Conservation (phyloP, 2,329 filamentous ascomycete species). For the Sporothrix variecibatus region DNA sequence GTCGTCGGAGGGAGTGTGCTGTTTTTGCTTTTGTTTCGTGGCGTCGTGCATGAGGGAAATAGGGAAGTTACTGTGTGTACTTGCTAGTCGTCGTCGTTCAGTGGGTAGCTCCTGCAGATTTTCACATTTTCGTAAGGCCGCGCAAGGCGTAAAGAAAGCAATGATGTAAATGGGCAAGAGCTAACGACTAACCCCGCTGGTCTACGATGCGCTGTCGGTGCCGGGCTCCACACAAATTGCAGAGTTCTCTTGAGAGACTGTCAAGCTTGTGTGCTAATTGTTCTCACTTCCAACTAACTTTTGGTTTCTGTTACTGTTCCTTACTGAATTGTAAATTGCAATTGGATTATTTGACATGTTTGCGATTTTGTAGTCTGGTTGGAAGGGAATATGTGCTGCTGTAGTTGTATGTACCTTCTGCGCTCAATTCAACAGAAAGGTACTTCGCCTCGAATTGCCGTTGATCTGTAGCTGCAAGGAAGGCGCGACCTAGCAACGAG, state of each 20-base stretch:
- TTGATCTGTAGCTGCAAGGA: not conserved
- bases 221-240: conserved; percentile 5
- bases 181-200: conserved; percentile 13
- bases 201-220: conserved; percentile 3
- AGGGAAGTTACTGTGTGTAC: not conserved
- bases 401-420: not conserved
- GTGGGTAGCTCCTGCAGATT: conserved; percentile 19
- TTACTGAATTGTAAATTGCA: not conserved
- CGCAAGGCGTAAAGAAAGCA: not conserved
- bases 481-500: conserved; percentile 16
- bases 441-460: not conserved
- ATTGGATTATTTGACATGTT: not conserved
- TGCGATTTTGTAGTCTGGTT: not conserved
- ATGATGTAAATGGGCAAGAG: conserved; percentile 21
- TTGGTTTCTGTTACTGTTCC: not conserved
- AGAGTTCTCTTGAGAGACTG: conserved; percentile 3
- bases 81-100: not conserved
- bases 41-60: conserved; percentile 15
- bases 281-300: too few species aligned
- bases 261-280: too few species aligned
- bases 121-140: conserved; percentile 4
- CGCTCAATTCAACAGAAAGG: not conserved
- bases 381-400: too few species aligned
- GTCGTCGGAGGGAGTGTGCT: not conserved
- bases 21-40: not conserved